Base-by-base conservation (phyloP, 2,329 filamentous ascomycete genomes). In the Penicillium psychrosexuale region DNA sequence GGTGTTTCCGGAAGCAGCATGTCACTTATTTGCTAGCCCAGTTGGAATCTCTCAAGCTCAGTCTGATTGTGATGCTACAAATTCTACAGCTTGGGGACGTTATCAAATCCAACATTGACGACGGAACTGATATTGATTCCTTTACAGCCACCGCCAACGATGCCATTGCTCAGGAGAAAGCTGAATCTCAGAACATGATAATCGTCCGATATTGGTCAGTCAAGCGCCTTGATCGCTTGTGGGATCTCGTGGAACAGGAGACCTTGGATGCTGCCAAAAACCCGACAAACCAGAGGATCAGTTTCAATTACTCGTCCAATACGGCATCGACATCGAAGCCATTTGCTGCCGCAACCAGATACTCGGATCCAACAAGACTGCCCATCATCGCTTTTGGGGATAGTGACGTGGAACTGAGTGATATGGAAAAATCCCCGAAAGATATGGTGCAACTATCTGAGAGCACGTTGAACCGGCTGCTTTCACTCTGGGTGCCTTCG, bases 111-210 rank as follows among this genome's bases (percentile, higher is more conserved):
- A 62, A 55, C 34, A 64, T 61, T 60, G 70, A 58, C n/a, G 53
- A 37, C 15, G 34, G 39, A 3, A 36, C 40, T 6, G 46, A 43
- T 17, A 43, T 33, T 2, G 42, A 40, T 9, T 43, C 58, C n/a
- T 30, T 46, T 13, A 34, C 48, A 33, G 60, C 51, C 31, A 56
- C 19, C n/a, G 58, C 47, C 59, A 67, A 71, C 3, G 70, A 74
- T 45, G 55, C 62, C 13, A 66, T 75, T 51, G 67, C 67, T 9
- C 72, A 75, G 60, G 74, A 76, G 50, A 71, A 74, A 50, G 71
- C 69, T 2, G 75, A 76, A 51, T 68, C 68, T 4, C 74, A 77
- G 55, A 77, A 75, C 47, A 73, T 75, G 65, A 65, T 77, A n/a
- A 71, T 77, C 38, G 67, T 75, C n/a, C 66, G 73, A 38, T 74